phyloP scores from a whole-genome alignment of 768 basidiomycete genomes.

The Leccinum incarnatum region DNA sequence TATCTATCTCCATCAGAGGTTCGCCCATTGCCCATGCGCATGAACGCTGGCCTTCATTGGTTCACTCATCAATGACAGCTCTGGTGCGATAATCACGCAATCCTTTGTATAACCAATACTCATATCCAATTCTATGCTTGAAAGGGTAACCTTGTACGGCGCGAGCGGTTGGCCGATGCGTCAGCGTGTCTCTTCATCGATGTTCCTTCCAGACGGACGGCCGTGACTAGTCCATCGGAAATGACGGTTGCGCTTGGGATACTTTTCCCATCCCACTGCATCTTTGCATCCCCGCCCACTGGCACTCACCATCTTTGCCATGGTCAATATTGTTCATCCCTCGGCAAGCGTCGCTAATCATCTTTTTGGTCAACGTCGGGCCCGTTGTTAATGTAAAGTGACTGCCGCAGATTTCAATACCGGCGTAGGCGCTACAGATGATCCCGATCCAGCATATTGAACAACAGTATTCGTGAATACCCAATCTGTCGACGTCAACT shows the following conservation, averaged over 20 bases:
- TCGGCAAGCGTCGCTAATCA: not conserved
- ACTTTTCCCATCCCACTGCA: not conserved
- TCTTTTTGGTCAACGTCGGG: not conserved
- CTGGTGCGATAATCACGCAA: constrained; percentile 11
- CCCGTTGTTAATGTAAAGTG: not conserved
- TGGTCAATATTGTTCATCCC: not conserved
- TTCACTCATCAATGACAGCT: not conserved
- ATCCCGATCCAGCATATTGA: not conserved
- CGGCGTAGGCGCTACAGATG: not conserved
- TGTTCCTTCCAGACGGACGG: not conserved
- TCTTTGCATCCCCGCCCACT: not conserved
- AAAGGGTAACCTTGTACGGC: not conserved
- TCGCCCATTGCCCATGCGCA: constrained; percentile 1
- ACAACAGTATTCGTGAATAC: not conserved
- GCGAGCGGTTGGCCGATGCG: not conserved
- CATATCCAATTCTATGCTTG: not conserved
- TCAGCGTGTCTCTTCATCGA: not conserved
- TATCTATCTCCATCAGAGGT: constrained; percentile 8
- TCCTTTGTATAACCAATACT: constrained; percentile 1
- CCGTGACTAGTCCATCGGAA: not conserved
- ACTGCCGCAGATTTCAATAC: not conserved
- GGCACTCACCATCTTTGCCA: not conserved
- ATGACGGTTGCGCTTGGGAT: not conserved
- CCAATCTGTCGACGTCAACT: not conserved
- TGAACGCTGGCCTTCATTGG: not conserved